A percentile compares a stretch with the other conserved stretches of the same genome.
These are phyloP conservation scores for Solanum bukasovii DNA, from an alignment of 257 asterid species.

Conservation along the genomic window DNA sequence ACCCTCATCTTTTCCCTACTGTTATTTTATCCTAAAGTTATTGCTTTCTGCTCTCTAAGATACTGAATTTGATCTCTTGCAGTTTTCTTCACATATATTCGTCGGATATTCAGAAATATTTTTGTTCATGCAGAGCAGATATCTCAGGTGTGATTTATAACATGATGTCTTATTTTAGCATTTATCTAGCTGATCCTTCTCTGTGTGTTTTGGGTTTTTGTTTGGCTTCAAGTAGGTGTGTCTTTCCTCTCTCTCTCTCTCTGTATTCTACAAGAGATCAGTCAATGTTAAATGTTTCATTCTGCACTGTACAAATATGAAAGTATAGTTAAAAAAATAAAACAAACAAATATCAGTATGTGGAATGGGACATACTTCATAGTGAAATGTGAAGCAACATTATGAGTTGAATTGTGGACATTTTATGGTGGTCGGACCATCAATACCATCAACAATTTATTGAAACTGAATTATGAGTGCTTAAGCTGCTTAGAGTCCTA, in stretches of 20 bases:
- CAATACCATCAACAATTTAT: background rate
- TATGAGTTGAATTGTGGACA: background rate
- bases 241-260: background rate
- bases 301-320: background rate
- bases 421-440: background rate
- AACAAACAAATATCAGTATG: background rate
- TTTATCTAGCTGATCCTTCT: background rate
- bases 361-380: background rate
- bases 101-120: slow-evolving; percentile 77
- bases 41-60: background rate
- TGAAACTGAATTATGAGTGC: background rate
- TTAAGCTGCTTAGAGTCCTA: background rate
- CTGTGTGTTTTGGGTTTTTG: background rate
- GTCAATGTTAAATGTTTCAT: background rate
- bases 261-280: background rate
- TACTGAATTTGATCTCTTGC: slow-evolving; percentile 16
- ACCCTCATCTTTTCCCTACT: background rate
- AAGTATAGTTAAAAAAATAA: background rate
- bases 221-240: background rate
- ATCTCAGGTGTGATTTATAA: slow-evolving; percentile 52
- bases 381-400: background rate
- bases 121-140: slow-evolving; percentile 81
- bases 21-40: background rate
- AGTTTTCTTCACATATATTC: slow-evolving; percentile 75
- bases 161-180: background rate